These are phyloP conservation scores for Hypsizygus marmoreus DNA, from an alignment of 768 basidiomycete species.

Conservation along the genomic window DNA sequence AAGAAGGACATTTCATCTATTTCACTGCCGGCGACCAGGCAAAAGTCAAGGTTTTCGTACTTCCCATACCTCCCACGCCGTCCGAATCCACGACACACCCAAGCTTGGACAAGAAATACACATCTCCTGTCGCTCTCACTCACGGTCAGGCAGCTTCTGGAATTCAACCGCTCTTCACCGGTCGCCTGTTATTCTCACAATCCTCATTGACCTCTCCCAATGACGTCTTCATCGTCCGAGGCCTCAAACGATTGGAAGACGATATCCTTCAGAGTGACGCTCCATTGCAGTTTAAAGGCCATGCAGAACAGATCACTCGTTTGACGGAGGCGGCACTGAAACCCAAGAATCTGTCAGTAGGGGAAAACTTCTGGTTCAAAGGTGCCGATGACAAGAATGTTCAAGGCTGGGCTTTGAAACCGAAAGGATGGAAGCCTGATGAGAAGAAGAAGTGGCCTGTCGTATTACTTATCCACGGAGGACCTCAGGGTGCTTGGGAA, in stretches of 20 bases:
- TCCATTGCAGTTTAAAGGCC: conserved; percentile 28
- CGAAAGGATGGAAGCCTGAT: conserved; percentile 69
- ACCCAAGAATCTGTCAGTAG: conserved; percentile 57
- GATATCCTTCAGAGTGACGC: conserved; percentile 35
- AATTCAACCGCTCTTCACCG: conserved; percentile 59
- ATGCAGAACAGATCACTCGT: conserved; percentile 60
- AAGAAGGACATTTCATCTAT: conserved; percentile 68
- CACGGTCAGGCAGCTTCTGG: conserved; percentile 57
- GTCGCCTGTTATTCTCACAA: conserved; percentile 69
- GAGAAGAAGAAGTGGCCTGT: conserved; percentile 78
- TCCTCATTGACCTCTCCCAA: conserved; percentile 81
- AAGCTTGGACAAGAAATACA: conserved; percentile 44
- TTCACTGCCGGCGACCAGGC: conserved; percentile 80
- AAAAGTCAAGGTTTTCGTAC: conserved; percentile 68
- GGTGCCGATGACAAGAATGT: conserved; percentile 76
- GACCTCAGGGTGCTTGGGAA: too few species aligned
- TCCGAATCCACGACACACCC: conserved; percentile 54
- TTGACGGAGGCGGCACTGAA: conserved; percentile 61
- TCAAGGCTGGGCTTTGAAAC: conserved; percentile 86
- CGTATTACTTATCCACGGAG: conserved; percentile 82
- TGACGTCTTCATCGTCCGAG: conserved; percentile 67
- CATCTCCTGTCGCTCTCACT: conserved; percentile 61
- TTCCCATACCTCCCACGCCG: conserved; percentile 69
- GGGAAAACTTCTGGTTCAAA: conserved; percentile 88
- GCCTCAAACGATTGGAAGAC: conserved; percentile 45